Base-by-base conservation (phyloP, 805 yeast genomes). In the Cyberlindnera japonica region DNA sequence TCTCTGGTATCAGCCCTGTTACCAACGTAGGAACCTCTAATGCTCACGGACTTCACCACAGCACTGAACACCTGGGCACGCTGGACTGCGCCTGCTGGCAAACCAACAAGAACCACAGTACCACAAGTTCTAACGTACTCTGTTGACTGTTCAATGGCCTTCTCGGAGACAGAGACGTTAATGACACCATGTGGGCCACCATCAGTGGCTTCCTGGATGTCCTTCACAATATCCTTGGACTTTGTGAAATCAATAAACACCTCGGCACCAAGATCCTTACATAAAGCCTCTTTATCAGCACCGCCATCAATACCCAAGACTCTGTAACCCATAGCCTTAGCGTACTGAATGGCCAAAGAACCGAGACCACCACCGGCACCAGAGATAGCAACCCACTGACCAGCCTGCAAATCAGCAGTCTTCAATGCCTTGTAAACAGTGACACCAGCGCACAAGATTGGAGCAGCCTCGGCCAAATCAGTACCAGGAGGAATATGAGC, bases 281-380 rank as follows among this genome's bases (percentile, higher is more conserved):
- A 71, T 47, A 78, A 63, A 29, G 61, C 65, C 45, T 69, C 77
- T 67, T 83, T 82, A 33, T 74, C 87, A 12, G 61, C 83, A 65
- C 87, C 87, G 62, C 85, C 86, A 58, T 83, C 90, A 51, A 83
- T 80, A 51, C 76, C 88, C 26, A 82, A 53, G 34, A 81, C 85
- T 69, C 75, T 74, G 64, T 68, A 69, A 55, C 90, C 91, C 83
- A 81, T 75, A 46, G 86, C 87, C 53, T 64, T 72, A 47, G 86
- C 89, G 65, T 80, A 83, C 67, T 83, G 89, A 54, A 82, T 69
- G 41, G 87, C 88, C 50, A 83, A 65, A 28, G 86, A 69, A 58
- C 90, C 91, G 63, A 83, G 73, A 58, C 91, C 90, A 62, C 90
- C 90, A 63, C 79, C 85, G 47, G 88, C 89, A 68, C 91, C 90